A percentile compares a stretch with the other conserved stretches of the same genome.
Evolutionary conservation across 495 filamentous ascomycete species (phyloP).

Genomic region (Acidomyces sp.): DNA sequence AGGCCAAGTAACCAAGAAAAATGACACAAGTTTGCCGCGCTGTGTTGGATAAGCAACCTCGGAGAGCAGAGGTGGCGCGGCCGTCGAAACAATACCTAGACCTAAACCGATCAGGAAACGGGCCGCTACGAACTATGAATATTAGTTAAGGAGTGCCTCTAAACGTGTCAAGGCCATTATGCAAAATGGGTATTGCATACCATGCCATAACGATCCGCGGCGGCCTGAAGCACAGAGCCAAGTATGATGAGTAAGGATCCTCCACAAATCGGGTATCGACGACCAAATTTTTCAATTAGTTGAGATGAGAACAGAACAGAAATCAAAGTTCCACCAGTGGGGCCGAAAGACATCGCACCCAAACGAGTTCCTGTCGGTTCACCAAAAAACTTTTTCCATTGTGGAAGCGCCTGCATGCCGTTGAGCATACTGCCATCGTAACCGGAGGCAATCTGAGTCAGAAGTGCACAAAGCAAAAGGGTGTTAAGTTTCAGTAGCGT

Average conservation of each 20-base stretch:
- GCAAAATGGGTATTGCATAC: too few species aligned
- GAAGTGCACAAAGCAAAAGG: too few species aligned
- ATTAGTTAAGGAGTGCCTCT: too few species aligned
- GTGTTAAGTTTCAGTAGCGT: too few species aligned
- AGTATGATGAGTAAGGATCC: conserved; percentile 31
- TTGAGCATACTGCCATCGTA: conserved; percentile 43
- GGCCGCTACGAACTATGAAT: conserved; percentile 40
- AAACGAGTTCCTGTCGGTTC: conserved; percentile 28
- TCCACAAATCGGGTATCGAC: conserved; percentile 37
- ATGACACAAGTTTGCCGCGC: conserved; percentile 30
- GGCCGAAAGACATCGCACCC: conserved; percentile 21
- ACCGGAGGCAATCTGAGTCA: too few species aligned
- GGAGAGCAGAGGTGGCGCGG: conserved; percentile 30
- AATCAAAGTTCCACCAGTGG: conserved; percentile 50
- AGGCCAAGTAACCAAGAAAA: conserved; percentile 34
- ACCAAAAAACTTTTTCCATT: conserved; percentile 30
- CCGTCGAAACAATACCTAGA: conserved; percentile 32
- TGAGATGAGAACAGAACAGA: conserved; percentile 53
- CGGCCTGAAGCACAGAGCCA: conserved; percentile 52
- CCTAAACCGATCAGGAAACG: conserved; percentile 50
- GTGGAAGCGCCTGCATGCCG: conserved; percentile 20
- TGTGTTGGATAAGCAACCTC: conserved; percentile 30
- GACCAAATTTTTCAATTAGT: conserved; percentile 55
- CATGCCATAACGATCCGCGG: conserved; percentile 33
- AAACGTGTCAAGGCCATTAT: too few species aligned